Evolutionary conservation across 139 green algal genomes (phyloP).

Genomic region (Volvox reticuliferus): DNA sequence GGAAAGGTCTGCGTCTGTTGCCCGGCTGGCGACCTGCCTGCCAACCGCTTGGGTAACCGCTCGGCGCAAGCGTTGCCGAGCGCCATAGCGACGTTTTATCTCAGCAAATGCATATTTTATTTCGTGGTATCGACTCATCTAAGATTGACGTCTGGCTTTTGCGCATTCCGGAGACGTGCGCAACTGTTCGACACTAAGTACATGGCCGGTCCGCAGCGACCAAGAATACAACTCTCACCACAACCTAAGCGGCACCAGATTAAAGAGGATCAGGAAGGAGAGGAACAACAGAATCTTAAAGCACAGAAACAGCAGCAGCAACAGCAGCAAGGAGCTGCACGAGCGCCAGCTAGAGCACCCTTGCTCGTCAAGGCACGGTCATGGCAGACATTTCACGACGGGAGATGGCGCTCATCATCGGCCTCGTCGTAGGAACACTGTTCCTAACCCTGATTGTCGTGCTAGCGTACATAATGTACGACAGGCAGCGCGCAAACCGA

Average conservation of each 20-base stretch:
- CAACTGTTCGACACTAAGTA: background rate
- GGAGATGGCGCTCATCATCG: conserved; percentile 39
- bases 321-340: too few species aligned
- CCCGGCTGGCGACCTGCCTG: background rate
- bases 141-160: background rate
- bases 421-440: conserved; percentile 11
- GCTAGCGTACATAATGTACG: background rate
- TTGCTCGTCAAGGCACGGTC: background rate
- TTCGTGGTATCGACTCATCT: background rate
- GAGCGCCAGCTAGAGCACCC: too few species aligned
- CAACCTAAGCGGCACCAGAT: background rate
- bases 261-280: background rate
- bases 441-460: conserved; percentile 15
- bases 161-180: background rate
- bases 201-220: background rate
- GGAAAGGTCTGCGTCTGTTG: background rate
- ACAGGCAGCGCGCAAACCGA: background rate
- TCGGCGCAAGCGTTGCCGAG: background rate
- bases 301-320: too few species aligned
- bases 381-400: background rate
- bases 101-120: background rate
- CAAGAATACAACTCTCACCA: background rate
- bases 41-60: background rate
- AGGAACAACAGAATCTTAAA: background rate
- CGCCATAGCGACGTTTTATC: background rate